Evolutionary conservation across 1,139 yeast genomes (phyloP).

Genomic region (Entelexis paramagnoliae): DNA sequence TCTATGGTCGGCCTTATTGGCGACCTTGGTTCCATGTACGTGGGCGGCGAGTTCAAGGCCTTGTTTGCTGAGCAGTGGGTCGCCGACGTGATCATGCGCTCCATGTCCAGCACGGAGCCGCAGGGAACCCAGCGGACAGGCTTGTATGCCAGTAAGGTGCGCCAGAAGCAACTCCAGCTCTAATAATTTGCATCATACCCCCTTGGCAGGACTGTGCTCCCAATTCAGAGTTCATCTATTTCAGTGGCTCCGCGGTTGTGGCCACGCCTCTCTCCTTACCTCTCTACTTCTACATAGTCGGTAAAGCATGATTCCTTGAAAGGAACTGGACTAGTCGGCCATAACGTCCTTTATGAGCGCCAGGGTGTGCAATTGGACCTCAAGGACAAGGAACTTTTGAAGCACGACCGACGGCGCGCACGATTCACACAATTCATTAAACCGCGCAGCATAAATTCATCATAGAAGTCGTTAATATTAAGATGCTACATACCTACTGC

Average conservation of each 20-base stretch:
- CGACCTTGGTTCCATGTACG: conserved; percentile 80
- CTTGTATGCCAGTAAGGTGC: conserved; percentile 92
- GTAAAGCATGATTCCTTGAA: background rate
- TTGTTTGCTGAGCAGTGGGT: conserved; percentile 68
- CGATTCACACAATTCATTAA: too few species aligned
- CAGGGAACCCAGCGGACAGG: conserved; percentile 76
- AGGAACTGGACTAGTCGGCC: too few species aligned
- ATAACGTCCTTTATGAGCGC: too few species aligned
- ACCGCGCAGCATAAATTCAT: too few species aligned
- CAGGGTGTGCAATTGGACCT: too few species aligned
- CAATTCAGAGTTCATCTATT: background rate
- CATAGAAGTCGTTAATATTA: too few species aligned
- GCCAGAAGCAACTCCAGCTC: conserved; percentile 41
- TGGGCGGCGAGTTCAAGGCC: conserved; percentile 59
- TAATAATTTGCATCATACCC: conserved; percentile 6
- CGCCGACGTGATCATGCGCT: conserved; percentile 60
- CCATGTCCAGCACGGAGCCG: conserved; percentile 55
- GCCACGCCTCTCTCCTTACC: background rate
- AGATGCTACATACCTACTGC: too few species aligned
- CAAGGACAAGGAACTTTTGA: too few species aligned
- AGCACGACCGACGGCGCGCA: too few species aligned
- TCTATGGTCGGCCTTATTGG: conserved; percentile 84
- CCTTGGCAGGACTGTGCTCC: background rate
- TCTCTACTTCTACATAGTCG: background rate
- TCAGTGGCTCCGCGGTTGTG: background rate